Percentiles rank a stretch among this genome's conserved stretches.
phyloP scores from a whole-genome alignment of 441 rosid genomes.

The Aquilaria agallochum region DNA sequence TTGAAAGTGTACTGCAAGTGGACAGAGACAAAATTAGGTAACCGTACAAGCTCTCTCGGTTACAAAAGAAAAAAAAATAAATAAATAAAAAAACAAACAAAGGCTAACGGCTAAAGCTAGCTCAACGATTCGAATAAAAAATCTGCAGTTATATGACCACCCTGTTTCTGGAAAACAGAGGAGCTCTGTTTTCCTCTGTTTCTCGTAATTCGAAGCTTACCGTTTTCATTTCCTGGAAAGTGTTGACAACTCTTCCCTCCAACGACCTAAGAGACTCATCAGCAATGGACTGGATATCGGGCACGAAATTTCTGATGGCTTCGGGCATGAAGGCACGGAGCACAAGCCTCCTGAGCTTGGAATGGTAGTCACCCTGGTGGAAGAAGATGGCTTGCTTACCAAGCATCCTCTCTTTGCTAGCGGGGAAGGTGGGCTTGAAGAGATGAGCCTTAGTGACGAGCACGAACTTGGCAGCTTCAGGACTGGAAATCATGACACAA shows the following conservation, averaged over 20 bases:
- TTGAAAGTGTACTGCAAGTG: slow-evolving; percentile 78
- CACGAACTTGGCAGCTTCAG: slow-evolving; percentile 91
- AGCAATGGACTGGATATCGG: slow-evolving; percentile 60
- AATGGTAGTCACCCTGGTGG: slow-evolving; percentile 86
- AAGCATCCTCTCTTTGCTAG: slow-evolving; percentile 92
- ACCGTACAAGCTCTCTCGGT: background rate
- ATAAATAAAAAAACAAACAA: too few species aligned
- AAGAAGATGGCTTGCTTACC: slow-evolving; percentile 96
- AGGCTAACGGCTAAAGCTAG: too few species aligned
- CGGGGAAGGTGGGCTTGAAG: slow-evolving; percentile 96
- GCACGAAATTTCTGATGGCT: slow-evolving; percentile 46
- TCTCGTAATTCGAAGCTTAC: slow-evolving; percentile 30
- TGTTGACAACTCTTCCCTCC: slow-evolving; percentile 62
- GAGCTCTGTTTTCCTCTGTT: slow-evolving; percentile 19
- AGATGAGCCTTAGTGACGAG: slow-evolving; percentile 72
- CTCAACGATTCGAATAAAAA: too few species aligned
- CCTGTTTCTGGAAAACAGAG: slow-evolving; percentile 11
- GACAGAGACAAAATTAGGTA: background rate
- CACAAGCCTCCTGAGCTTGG: slow-evolving; percentile 80
- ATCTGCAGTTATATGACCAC: too few species aligned
- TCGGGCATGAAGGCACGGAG: slow-evolving; percentile 88
- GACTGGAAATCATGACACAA: slow-evolving; percentile 93
- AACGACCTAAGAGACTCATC: slow-evolving; percentile 38
- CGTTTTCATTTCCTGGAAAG: slow-evolving; percentile 90
- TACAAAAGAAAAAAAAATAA: too few species aligned